Evolutionary conservation across 352 stramenopile genomes (phyloP).

Genomic region (Hyaloperonospora arabidopsidis): DNA sequence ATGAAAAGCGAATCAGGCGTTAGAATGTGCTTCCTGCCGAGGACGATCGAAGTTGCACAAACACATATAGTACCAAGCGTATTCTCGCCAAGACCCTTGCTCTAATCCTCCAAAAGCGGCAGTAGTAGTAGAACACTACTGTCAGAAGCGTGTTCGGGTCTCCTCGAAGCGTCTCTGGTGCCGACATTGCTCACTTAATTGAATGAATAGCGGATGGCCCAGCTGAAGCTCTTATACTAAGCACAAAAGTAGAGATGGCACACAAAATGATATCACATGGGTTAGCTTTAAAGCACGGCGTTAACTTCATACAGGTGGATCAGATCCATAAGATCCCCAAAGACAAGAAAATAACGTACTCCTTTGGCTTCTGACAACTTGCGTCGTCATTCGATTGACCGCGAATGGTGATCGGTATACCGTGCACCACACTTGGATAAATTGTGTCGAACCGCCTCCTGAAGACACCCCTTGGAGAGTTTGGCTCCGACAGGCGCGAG

Average conservation of each 20-base stretch:
- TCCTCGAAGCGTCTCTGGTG: constrained; percentile 36
- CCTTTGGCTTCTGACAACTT: constrained; percentile 34
- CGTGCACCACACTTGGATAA: constrained; percentile 43
- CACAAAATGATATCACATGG: constrained; percentile 8
- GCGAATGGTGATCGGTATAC: constrained; percentile 47
- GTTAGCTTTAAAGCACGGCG: constrained; percentile 1
- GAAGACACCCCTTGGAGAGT: constrained; percentile 62
- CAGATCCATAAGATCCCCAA: background rate
- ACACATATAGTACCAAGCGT: constrained; percentile 40
- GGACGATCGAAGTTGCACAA: background rate
- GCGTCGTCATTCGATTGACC: constrained; percentile 50
- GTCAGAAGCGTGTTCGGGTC: constrained; percentile 73
- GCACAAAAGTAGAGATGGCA: background rate
- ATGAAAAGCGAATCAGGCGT: background rate
- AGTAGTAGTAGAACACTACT: constrained; percentile 83
- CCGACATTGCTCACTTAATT: constrained; percentile 15
- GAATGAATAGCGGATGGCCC: constrained; percentile 2
- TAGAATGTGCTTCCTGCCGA: background rate
- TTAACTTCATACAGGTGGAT: constrained; percentile 6
- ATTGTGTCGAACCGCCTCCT: constrained; percentile 53
- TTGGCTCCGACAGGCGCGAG: constrained; percentile 44
- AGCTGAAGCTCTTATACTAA: constrained; percentile 5
- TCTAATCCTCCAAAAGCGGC: constrained; percentile 68
- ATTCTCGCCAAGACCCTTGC: constrained; percentile 55
- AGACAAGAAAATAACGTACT: constrained; percentile 20